Conservation (phyloP, 129 eudicot genomes). For the sunflower (Helianthus annuus) region DNA sequence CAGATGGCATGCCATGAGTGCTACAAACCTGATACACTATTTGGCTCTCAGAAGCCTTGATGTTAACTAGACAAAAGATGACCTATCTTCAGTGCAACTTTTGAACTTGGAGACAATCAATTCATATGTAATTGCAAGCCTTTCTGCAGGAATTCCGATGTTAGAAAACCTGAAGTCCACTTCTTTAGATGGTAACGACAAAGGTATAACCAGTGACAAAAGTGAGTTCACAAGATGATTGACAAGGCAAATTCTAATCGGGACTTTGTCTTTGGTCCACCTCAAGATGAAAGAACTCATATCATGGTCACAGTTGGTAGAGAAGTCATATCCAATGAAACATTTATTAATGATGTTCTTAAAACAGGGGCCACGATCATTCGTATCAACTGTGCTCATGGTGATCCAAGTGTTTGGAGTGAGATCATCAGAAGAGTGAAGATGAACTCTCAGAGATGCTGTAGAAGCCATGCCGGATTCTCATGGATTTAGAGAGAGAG, state of each 20-base stretch:
- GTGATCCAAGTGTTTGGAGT: conserved; percentile 64
- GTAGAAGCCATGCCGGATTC: conserved; percentile 65
- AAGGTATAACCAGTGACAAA: conserved; percentile 25
- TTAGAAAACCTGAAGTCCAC: conserved; percentile 44
- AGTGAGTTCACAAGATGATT: conserved; percentile 37
- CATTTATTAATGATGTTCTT: conserved; percentile 52
- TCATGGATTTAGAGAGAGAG: conserved; percentile 89
- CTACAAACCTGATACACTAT: conserved; percentile 66
- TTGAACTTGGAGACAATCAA: conserved; percentile 64
- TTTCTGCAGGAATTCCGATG: conserved; percentile 68
- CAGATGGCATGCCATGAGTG: conserved; percentile 59
- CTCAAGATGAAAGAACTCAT: conserved; percentile 56
- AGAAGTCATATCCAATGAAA: conserved; percentile 57
- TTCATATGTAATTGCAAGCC: conserved; percentile 65
- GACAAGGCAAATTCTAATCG: conserved; percentile 45
- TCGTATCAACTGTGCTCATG: conserved; percentile 88
- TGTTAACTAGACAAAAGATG: conserved; percentile 55
- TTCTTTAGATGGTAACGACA: conserved; percentile 31
- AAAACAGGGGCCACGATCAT: conserved; percentile 56
- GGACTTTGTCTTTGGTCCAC: conserved; percentile 54
- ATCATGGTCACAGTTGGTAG: conserved; percentile 79
- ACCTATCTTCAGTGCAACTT: conserved; percentile 58
- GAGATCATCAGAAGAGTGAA: conserved; percentile 68
- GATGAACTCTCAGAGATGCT: conserved; percentile 56
- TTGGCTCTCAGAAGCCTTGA: conserved; percentile 73